Percentiles rank a stretch among this genome's conserved stretches.
These are phyloP conservation scores for Monilinia laxa DNA, from an alignment of 2,329 filamentous ascomycete genomes.

Conservation along the genomic window DNA sequence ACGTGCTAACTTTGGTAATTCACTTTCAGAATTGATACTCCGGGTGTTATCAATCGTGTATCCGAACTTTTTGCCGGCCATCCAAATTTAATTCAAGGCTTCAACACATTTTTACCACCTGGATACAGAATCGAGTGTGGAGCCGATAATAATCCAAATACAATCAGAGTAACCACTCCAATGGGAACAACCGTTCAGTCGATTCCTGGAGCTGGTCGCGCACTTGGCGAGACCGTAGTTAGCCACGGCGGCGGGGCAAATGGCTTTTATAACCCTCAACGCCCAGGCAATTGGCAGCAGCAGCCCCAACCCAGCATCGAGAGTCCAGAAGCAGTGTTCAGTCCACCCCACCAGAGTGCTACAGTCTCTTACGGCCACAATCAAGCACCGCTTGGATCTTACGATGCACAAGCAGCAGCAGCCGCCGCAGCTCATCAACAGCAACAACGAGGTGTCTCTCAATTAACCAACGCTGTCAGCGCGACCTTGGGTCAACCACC, in stretches of 20 bases:
- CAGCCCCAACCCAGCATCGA: constrained; percentile 59
- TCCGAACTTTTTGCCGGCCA: constrained; percentile 95
- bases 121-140: constrained; percentile 97
- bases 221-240: constrained; percentile 42
- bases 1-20: constrained; percentile 5
- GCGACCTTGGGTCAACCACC: constrained; percentile 44
- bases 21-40: constrained; percentile 78
- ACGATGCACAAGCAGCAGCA: constrained; percentile 47
- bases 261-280: constrained; percentile 45
- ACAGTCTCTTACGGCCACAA: constrained; percentile 48
- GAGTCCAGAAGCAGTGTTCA: constrained; percentile 62
- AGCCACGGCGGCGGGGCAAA: constrained; percentile 29
- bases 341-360: constrained; percentile 54
- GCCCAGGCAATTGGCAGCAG: constrained; percentile 53
- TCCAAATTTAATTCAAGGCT: constrained; percentile 92
- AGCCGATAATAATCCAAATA: constrained; percentile 88
- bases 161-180: constrained; percentile 93
- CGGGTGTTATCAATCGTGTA: constrained; percentile 93
- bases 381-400: constrained; percentile 41
- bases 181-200: constrained; percentile 96
- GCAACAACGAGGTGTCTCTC: constrained; percentile 64
- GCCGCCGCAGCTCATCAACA: constrained; percentile 54
- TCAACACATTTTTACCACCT: constrained; percentile 95
- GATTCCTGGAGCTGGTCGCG: constrained; percentile 57
- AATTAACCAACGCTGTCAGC: constrained; percentile 61